Evolutionary conservation across 352 stramenopile genomes (phyloP), one percentile per base, ranked within the genome.

Genomic region (Phytophthora rubi): DNA sequence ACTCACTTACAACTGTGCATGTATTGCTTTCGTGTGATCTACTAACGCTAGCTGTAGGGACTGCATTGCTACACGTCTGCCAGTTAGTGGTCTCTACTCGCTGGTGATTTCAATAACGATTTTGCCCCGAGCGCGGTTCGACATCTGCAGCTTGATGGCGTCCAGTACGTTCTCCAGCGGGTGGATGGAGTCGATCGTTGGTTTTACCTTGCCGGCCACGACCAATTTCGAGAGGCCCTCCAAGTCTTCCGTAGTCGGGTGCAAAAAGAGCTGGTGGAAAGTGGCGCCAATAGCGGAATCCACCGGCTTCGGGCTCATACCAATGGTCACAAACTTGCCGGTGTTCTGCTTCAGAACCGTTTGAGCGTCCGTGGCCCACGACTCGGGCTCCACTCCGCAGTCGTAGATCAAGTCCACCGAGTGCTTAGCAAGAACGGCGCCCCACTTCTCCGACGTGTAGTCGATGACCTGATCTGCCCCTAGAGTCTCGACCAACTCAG

Each of bases 91-190:
- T 26, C 23, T 26, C 53, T 71, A 65, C 59, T 71, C 77, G 7
- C 10, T 55, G 10, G 26, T 16, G 16, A 91, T 75, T 33, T 85
- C 75, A n/a, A 91, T 74, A 21, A 90, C 70, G 45, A 92, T 85
- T 64, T 90, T 92, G 55, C 84, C 84, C 26, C 80, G 71, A 0
- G 80, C 78, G 26, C 79, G 79, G 53, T 81, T 76, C 26, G 65
- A 75, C 73, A 88, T 80, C 12, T 87, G 74, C 49, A 80, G 58
- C 37, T 73, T 67, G 47, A 91, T 80, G 44, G 66, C 85, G 9
- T 88, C 80, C 12, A 74, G 42, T 2, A 88, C 54, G 44, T 80
- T 75, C 39, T 88, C 71, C 23, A 93, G 83, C 18, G 71, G 62
- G 45, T 88, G 72, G n/a, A 85, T 66, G 42, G 73, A 79, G 51